Evolutionary conservation across 2,329 filamentous ascomycete genomes (phyloP).

Genomic region (Fusarium begoniae): DNA sequence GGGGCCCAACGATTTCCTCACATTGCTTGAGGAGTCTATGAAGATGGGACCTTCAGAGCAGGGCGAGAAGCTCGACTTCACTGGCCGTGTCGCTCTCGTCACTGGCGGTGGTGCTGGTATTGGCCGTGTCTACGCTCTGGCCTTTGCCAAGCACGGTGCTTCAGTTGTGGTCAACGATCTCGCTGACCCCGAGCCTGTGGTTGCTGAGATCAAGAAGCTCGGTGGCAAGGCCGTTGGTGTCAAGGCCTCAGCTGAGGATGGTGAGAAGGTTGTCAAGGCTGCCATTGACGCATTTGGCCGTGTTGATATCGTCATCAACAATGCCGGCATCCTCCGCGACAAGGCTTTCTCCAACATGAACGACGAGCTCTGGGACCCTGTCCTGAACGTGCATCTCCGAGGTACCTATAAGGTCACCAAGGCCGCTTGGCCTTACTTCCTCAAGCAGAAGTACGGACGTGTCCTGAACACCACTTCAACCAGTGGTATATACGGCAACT

Average conservation of each 20-base stretch:
- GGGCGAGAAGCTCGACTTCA: constrained; percentile 81
- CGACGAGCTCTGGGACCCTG: constrained; percentile 90
- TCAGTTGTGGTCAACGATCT: constrained; percentile 95
- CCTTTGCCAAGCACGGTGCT: constrained; percentile 85
- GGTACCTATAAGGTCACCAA: constrained; percentile 98
- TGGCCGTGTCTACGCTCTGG: constrained; percentile 87
- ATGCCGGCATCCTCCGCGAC: constrained; percentile 95
- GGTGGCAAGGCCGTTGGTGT: constrained; percentile 92
- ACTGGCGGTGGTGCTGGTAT: constrained; percentile 92
- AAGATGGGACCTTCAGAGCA: constrained; percentile 77
- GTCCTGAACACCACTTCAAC: constrained; percentile 97
- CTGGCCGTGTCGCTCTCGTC: constrained; percentile 84
- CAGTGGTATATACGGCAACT: constrained; percentile 98
- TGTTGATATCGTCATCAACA: constrained; percentile 96
- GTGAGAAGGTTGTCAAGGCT: constrained; percentile 88
- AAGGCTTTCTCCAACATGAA: constrained; percentile 99
- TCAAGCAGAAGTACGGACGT: constrained; percentile 98
- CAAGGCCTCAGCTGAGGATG: constrained; percentile 93
- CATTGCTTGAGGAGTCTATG: constrained; percentile 83
- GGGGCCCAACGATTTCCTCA: constrained; percentile 88
- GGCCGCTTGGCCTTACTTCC: constrained; percentile 96
- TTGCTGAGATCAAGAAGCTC: constrained; percentile 88
- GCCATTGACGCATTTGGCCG: constrained; percentile 94
- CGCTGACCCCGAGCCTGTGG: constrained; percentile 88
- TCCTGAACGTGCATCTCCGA: constrained; percentile 90